Conservation (phyloP, 1,284 basidiomycete species). For the Ceratobasidium sp. region DNA sequence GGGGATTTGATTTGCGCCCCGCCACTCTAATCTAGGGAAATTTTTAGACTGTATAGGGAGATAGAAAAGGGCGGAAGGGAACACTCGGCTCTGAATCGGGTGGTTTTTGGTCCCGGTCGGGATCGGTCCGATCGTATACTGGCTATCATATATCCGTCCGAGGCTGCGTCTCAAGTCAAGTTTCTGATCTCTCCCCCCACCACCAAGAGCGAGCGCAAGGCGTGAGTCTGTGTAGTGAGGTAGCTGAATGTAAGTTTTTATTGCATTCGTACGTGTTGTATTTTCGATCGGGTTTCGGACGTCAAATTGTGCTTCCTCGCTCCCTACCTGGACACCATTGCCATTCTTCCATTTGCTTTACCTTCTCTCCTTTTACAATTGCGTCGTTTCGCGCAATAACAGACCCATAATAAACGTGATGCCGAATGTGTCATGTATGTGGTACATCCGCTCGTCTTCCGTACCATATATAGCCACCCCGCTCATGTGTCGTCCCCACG, state of each 20-base stretch:
- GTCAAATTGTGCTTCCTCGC: too few species aligned
- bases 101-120: neutral
- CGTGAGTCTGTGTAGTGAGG: neutral
- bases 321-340: too few species aligned
- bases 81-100: neutral
- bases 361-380: neutral
- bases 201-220: neutral
- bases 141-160: slow-evolving; percentile 24
- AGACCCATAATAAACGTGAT: neutral
- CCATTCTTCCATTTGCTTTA: neutral
- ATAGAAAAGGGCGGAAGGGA: neutral
- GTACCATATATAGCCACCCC: slow-evolving; percentile 22
- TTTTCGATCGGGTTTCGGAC: too few species aligned
- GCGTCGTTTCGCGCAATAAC: neutral
- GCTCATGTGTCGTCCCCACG: neutral
- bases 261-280: too few species aligned
- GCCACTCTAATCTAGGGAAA: neutral
- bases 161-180: slow-evolving; percentile 5
- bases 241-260: neutral
- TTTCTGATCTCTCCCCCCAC: neutral
- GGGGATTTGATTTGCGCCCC: neutral
- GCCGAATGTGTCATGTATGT: slow-evolving; percentile 37
- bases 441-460: slow-evolving; percentile 7
- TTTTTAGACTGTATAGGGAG: neutral
- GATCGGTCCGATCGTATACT: slow-evolving; percentile 1